Evolutionary conservation across 202 grass and related monocot species (phyloP).

Genomic region (Panicum virgatum): DNA sequence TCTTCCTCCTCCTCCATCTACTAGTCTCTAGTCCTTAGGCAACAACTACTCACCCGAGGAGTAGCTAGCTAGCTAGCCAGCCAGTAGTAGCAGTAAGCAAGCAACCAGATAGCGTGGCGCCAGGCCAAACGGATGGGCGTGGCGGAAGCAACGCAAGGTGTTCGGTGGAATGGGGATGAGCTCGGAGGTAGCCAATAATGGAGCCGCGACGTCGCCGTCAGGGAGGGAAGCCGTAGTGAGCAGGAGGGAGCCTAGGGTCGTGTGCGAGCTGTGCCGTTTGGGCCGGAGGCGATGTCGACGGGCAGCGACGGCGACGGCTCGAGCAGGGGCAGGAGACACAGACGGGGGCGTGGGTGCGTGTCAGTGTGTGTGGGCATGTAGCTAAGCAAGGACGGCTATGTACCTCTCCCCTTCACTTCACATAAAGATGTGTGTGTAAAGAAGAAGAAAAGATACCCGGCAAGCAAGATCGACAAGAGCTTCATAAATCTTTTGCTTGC

Average conservation of each 20-base stretch:
- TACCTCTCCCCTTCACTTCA: slow-evolving; percentile 21
- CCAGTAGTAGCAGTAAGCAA: slow-evolving; percentile 12
- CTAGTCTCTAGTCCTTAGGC: slow-evolving; percentile 23
- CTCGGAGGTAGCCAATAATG: slow-evolving; percentile 47
- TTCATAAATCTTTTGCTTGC: not conserved
- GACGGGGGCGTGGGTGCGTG: not conserved
- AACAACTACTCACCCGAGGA: slow-evolving; percentile 8
- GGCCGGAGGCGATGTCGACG: slow-evolving; percentile 29
- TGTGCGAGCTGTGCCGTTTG: not conserved
- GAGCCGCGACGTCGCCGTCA: slow-evolving; percentile 49
- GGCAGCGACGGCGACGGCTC: slow-evolving; percentile 7
- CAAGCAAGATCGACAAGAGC: slow-evolving; percentile 16
- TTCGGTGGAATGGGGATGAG: slow-evolving; percentile 47
- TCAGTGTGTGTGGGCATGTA: slow-evolving; percentile 10
- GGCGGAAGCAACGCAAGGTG: slow-evolving; percentile 28
- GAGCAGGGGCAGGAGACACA: not conserved
- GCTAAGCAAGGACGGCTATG: slow-evolving; percentile 26
- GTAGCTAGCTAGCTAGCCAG: slow-evolving; percentile 12
- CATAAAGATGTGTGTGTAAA: slow-evolving; percentile 40
- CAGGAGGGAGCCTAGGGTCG: not conserved
- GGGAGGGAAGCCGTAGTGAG: slow-evolving; percentile 18
- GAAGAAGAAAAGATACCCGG: slow-evolving; percentile 17
- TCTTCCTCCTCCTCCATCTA: not conserved
- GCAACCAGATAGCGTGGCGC: not conserved
- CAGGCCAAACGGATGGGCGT: not conserved